Evolutionary conservation across 805 yeast species (phyloP).

Genomic region (Sugiyamaella smithiae): DNA sequence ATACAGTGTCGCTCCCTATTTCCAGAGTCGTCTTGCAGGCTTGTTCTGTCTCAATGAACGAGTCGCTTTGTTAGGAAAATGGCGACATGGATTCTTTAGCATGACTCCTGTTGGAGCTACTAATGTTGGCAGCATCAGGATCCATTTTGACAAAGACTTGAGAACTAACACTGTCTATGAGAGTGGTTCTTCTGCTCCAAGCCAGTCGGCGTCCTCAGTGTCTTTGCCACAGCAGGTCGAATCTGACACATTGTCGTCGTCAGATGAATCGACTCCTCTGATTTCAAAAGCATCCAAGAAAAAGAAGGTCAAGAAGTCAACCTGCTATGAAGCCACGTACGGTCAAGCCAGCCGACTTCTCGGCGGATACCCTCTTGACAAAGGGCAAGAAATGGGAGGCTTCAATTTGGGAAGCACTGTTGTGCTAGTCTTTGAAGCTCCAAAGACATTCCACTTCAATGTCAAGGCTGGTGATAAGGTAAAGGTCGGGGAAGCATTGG

Average conservation of each 20-base stretch:
- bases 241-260: background rate
- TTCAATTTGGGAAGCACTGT: slow-evolving; percentile 94
- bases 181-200: slow-evolving; percentile 7
- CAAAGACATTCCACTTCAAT: slow-evolving; percentile 67
- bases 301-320: slow-evolving; percentile 58
- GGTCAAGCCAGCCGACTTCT: slow-evolving; percentile 68
- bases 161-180: slow-evolving; percentile 70
- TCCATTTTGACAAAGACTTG: slow-evolving; percentile 88
- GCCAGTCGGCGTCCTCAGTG: slow-evolving; percentile 8
- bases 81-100: slow-evolving; percentile 96
- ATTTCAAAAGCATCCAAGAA: slow-evolving; percentile 13
- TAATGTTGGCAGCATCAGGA: slow-evolving; percentile 90
- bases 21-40: slow-evolving; percentile 82
- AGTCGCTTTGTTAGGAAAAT: slow-evolving; percentile 89
- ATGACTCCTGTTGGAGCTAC: slow-evolving; percentile 99
- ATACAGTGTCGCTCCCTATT: slow-evolving; percentile 94
- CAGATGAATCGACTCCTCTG: background rate
- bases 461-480: slow-evolving; percentile 73
- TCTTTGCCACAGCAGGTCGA: slow-evolving; percentile 3
- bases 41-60: slow-evolving; percentile 91
- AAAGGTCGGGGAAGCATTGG: slow-evolving; percentile 67
- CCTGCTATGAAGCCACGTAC: slow-evolving; percentile 94
- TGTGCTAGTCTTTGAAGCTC: slow-evolving; percentile 97
- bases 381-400: slow-evolving; percentile 97
- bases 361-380: slow-evolving; percentile 83